Conservation (phyloP, 495 filamentous ascomycete genomes). For the Sporormia fimetaria region DNA sequence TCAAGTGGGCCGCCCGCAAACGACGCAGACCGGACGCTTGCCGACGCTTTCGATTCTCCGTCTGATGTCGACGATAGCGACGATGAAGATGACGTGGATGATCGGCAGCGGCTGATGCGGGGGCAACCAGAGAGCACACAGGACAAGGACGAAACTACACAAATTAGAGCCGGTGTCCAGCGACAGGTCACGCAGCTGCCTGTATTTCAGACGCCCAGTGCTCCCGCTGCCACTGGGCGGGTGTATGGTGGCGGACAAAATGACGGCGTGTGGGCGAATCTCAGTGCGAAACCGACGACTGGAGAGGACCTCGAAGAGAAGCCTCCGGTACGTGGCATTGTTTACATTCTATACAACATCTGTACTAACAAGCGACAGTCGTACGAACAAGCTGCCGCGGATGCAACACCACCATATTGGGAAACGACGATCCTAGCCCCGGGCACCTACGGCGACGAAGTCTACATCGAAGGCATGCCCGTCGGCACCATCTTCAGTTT, state of each 20-base stretch:
- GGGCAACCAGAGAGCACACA: constrained; percentile 43
- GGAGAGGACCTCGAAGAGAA: constrained; percentile 80
- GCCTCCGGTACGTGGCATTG: constrained; percentile 63
- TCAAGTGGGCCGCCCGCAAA: constrained; percentile 41
- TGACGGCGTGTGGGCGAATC: constrained; percentile 93
- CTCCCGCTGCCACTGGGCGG: constrained; percentile 32
- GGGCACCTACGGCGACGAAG: constrained; percentile 75
- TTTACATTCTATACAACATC: constrained; percentile 2
- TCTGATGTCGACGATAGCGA: constrained; percentile 30
- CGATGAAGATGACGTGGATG: constrained; percentile 51
- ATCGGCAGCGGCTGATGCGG: constrained; percentile 75
- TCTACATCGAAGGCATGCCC: constrained; percentile 90
- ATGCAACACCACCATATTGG: constrained; percentile 96
- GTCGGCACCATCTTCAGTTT: constrained; percentile 94
- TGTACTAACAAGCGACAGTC: constrained; percentile 47
- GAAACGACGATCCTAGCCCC: constrained; percentile 95
- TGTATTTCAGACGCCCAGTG: constrained; percentile 35
- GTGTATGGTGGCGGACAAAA: constrained; percentile 55
- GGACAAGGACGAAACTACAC: constrained; percentile 31
- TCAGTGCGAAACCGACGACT: constrained; percentile 80
- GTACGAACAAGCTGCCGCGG: constrained; percentile 96
- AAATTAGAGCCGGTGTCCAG: constrained; percentile 27
- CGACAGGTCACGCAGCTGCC: constrained; percentile 45
- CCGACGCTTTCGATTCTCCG: constrained; percentile 67
- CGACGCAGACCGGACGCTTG: constrained; percentile 63